A percentile compares a stretch with the other conserved stretches of the same genome.
Evolutionary conservation across 1,284 basidiomycete genomes (phyloP).

Genomic region (Chondrostereum purpureum): DNA sequence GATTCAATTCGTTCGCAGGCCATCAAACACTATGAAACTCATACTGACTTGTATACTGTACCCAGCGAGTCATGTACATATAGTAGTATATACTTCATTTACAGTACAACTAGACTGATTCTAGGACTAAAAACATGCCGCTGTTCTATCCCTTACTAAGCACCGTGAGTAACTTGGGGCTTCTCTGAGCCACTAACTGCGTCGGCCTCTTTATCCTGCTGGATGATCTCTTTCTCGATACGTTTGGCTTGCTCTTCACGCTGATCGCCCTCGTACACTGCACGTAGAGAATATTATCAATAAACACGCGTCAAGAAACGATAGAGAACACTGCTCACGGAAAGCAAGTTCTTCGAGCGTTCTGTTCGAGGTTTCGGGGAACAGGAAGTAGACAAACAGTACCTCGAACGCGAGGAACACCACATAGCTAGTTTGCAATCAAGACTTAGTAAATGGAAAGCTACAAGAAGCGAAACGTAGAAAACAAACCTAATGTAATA

Average conservation of each 20-base stretch:
- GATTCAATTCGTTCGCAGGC: too few species aligned
- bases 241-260: conserved; percentile 36
- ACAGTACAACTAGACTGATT: too few species aligned
- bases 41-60: too few species aligned
- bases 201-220: neutral
- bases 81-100: too few species aligned
- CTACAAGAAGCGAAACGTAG: neutral
- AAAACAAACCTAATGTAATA: conserved; percentile 30
- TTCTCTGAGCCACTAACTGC: neutral
- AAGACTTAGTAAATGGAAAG: conserved; percentile 8
- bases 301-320: neutral
- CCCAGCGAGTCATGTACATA: too few species aligned
- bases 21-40: too few species aligned
- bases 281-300: neutral
- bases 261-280: conserved; percentile 46
- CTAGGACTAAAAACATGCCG: too few species aligned
- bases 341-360: conserved; percentile 57
- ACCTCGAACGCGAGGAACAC: conserved; percentile 41
- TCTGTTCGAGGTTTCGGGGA: conserved; percentile 48
- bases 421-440: conserved; percentile 28
- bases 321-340: conserved; percentile 31
- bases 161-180: neutral
- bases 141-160: too few species aligned
- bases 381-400: conserved; percentile 42
- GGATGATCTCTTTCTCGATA: conserved; percentile 32